Base-by-base conservation (phyloP, 768 basidiomycete genomes). In the Lepiota brunneoincarnata region DNA sequence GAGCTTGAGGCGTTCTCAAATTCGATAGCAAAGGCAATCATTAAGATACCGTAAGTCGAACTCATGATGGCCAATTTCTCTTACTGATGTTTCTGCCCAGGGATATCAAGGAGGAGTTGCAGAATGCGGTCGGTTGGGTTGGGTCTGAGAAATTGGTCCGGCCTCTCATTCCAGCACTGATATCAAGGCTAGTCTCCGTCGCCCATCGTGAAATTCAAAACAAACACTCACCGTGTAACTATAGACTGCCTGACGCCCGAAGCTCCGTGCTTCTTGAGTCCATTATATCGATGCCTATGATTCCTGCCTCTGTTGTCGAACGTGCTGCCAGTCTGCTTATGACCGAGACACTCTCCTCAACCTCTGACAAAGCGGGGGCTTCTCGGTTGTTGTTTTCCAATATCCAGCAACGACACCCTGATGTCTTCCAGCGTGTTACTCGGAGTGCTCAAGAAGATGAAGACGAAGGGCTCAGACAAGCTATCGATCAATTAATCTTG, bases 321-420 rank as follows among this genome's bases (percentile, higher is more conserved):
- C 67, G 65, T 3, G 42, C 72, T 7, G 58, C 72, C 1, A 56
- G 50, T 9, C 47, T 64, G 7, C 64, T 79, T 2, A 49, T 76
- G 6, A 58, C 59, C 17, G 44, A 62, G 37, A 60, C 59, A 6
- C 41, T 73, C 1, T 55, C 68, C 38, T 56, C 61, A 45, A 56
- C 58, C 3, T 46, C 59, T 1, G 50, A 61, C 14, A 54, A 26
- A 34, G 46, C 57, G 2, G 28, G 67, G n/a, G 36, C 58, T 11
- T 60, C 70, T 11, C 74, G 72, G 21, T 71, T 66, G 12, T 62
- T 90, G 0, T 72, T 93, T 35, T 73, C 77, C 7, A 70, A 72
- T 21, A 65, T 92, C 10, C 80, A 87, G 49, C 91, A 91, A 59
- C 82, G 87, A 17, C 74, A 89, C 60, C 79, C 85, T 0, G 61